Evolutionary conservation across 2,329 filamentous ascomycete species (phyloP), one percentile per base, ranked within the genome.

Genomic region (Scleromitrula shiraiana): DNA sequence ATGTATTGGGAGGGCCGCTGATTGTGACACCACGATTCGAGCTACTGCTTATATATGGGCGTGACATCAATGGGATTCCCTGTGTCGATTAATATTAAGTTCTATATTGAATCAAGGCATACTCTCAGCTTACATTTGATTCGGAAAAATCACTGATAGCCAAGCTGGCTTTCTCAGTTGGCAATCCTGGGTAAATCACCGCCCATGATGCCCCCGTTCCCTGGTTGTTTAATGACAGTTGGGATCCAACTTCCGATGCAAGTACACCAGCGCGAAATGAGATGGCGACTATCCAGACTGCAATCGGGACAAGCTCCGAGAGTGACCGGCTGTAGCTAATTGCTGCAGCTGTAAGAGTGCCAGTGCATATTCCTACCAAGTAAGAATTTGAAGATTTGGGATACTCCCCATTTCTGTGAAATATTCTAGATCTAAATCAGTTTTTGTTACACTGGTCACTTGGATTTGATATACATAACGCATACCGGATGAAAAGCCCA

Each of bases 171-270:
- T 35, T 19, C 32, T n/a, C 32, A 7, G 15, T 19, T 7, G 32
- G 6, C 32, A n/a, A 35, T 7, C 7, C 32, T n/a, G 32, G 32
- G n/a, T n/a, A 35, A 35, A 35, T 7, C 27, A 52, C n/a, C 24
- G 41, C 51, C 7, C 48, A 50, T 46, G 75, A 79, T 1, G 32
- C 32, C 7, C 17, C 32, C 6, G 12, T 35, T 7, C n/a, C n/a
- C n/a, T 35, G 7, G 7, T n/a, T 7, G n/a, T n/a, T 15, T 7
- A 19, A 19, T 19, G 12, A n/a, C 32, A 35, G 7, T 6, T 19
- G 32, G 7, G 14, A 6, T n/a, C n/a, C 15, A n/a, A 46, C 35
- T 14, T 46, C 35, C 12, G 20, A 14, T 7, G 35, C 38, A 24
- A 41, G 27, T 9, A 41, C 23, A 27, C 39, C 23, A 41, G 27